Conservation (phyloP, 345 rosid genomes). For the Ceriops decandra region DNA sequence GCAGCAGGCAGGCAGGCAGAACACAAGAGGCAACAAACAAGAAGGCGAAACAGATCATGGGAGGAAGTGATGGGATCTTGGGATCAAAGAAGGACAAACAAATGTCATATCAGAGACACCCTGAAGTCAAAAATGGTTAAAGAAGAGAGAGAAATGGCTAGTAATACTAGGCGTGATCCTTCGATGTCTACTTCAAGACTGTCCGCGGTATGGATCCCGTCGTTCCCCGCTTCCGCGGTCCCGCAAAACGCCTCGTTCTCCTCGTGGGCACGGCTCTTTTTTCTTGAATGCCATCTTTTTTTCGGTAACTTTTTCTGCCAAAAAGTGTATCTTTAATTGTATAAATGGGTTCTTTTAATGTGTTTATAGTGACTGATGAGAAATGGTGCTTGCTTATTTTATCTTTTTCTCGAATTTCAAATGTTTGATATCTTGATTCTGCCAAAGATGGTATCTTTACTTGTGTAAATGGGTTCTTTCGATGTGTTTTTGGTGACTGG, state of each 20-base stretch:
- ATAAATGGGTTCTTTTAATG: not conserved
- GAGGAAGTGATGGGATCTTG: slow-evolving; percentile 62
- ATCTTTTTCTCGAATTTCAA: not conserved
- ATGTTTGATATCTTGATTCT: not conserved
- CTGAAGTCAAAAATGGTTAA: slow-evolving; percentile 48
- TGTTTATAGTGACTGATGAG: not conserved
- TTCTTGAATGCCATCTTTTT: not conserved
- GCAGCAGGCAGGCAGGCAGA: not conserved
- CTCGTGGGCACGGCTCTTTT: slow-evolving; percentile 49
- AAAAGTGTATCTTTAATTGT: not conserved
- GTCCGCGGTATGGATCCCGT: slow-evolving; percentile 94
- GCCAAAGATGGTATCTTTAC: too few relatives aligned
- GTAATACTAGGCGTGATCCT: slow-evolving; percentile 71
- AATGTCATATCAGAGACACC: slow-evolving; percentile 15
- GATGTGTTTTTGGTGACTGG: not conserved
- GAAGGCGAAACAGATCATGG: slow-evolving; percentile 27
- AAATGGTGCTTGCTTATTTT: not conserved
- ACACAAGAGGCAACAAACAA: not conserved
- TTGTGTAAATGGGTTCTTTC: not conserved
- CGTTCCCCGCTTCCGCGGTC: slow-evolving; percentile 59
- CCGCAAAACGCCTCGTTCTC: slow-evolving; percentile 89
- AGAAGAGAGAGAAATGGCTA: slow-evolving; percentile 71
- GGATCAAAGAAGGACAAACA: slow-evolving; percentile 34
- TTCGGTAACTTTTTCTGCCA: not conserved
- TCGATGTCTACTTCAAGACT: slow-evolving; percentile 81